Percentiles rank a stretch among this genome's conserved stretches.
These are phyloP conservation scores for Globisporangium orthogonon DNA, from an alignment of 352 stramenopile genomes.

Conservation along the genomic window DNA sequence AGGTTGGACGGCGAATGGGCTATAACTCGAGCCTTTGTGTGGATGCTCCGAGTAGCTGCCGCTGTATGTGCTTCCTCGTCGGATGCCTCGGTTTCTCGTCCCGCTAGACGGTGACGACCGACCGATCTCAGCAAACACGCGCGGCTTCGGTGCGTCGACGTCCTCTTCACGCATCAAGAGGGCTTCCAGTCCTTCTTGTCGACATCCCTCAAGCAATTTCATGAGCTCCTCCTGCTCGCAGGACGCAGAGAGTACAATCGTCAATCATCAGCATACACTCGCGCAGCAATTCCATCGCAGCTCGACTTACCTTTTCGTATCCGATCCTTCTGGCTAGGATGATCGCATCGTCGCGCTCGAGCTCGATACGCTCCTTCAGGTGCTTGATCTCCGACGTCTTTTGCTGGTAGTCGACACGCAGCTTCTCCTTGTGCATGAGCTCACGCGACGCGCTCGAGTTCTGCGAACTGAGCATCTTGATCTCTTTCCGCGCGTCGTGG, in stretches of 20 bases:
- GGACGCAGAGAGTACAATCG: neutral
- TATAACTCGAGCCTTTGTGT: constrained; percentile 14
- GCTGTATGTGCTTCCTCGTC: neutral
- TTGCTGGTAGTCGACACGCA: constrained; percentile 52
- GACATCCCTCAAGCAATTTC: constrained; percentile 32
- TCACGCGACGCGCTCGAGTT: constrained; percentile 41
- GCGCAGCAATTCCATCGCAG: neutral
- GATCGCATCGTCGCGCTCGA: constrained; percentile 47
- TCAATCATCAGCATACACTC: neutral
- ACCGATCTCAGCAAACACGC: constrained; percentile 31
- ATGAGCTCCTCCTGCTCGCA: constrained; percentile 18
- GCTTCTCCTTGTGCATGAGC: constrained; percentile 43
- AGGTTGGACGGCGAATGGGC: constrained; percentile 7
- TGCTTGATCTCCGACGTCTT: constrained; percentile 40
- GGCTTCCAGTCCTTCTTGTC: constrained; percentile 33
- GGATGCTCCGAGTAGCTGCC: constrained; percentile 6
- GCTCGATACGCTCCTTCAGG: constrained; percentile 38
- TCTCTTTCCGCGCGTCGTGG: constrained; percentile 41
- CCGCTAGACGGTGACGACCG: constrained; percentile 3
- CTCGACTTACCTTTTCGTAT: constrained; percentile 28
- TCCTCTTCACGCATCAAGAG: constrained; percentile 76
- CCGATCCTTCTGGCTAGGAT: constrained; percentile 32
- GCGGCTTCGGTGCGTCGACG: constrained; percentile 33
- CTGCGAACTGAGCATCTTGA: constrained; percentile 36
- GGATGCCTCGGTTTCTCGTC: neutral